phyloP scores from a whole-genome alignment of 2,329 filamentous ascomycete species.

The Pseudopithomyces maydicus region DNA sequence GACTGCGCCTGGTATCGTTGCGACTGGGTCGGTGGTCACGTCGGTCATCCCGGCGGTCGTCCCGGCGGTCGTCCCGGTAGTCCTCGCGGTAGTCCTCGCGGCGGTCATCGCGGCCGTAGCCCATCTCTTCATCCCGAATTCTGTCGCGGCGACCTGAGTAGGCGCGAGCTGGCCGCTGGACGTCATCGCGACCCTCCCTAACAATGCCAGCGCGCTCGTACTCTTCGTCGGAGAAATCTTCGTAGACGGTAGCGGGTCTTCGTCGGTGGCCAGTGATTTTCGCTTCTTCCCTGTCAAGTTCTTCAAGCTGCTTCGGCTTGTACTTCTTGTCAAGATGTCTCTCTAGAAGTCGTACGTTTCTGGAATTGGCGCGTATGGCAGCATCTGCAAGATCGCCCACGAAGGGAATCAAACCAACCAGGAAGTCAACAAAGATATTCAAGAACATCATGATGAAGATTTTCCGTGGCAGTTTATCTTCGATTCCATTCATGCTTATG shows the following conservation, averaged over 20 bases:
- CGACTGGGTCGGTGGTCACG: constrained; percentile 28
- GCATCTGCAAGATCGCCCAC: constrained; percentile 78
- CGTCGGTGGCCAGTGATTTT: constrained; percentile 42
- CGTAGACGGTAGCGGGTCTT: constrained; percentile 48
- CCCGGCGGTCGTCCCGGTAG: constrained; percentile 24
- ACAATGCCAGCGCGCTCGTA: constrained; percentile 30
- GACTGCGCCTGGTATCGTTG: constrained; percentile 19
- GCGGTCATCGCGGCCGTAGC: constrained; percentile 25
- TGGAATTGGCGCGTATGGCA: constrained; percentile 74
- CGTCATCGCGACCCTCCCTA: constrained; percentile 27
- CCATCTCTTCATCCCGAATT: constrained; percentile 40
- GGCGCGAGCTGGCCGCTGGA: constrained; percentile 34
- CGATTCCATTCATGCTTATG: constrained; percentile 71
- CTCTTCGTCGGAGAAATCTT: constrained; percentile 51
- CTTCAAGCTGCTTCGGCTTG: constrained; percentile 48
- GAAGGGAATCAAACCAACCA: constrained; percentile 74
- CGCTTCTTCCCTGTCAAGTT: constrained; percentile 20
- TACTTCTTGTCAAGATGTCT: constrained; percentile 71
- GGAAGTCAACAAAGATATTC: constrained; percentile 77
- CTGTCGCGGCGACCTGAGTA: constrained; percentile 34
- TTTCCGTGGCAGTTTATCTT: constrained; percentile 71
- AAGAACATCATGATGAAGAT: constrained; percentile 75
- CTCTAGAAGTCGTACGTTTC: constrained; percentile 74
- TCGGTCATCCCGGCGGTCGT: constrained; percentile 27
- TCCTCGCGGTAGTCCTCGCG: constrained; percentile 22